Conservation (phyloP, 2,329 filamentous ascomycete genomes). For the Fusarium longipes region DNA sequence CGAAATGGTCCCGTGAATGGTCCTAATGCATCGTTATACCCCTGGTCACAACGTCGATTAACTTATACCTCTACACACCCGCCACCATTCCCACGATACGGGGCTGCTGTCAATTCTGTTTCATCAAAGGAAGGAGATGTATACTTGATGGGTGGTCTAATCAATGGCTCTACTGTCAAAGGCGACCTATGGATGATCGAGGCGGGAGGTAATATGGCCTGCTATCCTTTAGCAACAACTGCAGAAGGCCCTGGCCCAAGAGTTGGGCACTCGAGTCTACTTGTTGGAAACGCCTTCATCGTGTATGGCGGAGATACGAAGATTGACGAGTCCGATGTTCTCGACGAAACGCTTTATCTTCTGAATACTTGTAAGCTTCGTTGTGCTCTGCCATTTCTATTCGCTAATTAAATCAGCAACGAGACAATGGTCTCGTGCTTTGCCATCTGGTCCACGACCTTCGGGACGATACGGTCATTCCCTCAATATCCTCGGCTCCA, state of each 20-base stretch:
- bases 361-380: constrained; percentile 89
- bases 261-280: constrained; percentile 91
- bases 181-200: constrained; percentile 99
- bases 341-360: constrained; percentile 96
- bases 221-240: constrained; percentile 90
- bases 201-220: constrained; percentile 85
- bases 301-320: constrained; percentile 99
- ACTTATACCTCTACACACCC: constrained; percentile 85
- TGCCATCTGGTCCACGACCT: constrained; percentile 86
- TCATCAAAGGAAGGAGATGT: constrained; percentile 97
- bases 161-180: constrained; percentile 95
- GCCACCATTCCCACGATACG: constrained; percentile 95
- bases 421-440: constrained; percentile 95
- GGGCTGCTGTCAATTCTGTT: constrained; percentile 91
- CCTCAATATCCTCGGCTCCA: constrained; percentile 94
- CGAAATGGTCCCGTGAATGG: constrained; percentile 65
- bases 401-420: constrained; percentile 71
- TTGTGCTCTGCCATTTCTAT: neutral
- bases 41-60: constrained; percentile 91
- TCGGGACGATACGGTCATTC: constrained; percentile 96
- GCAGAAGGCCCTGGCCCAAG: constrained; percentile 94
- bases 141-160: constrained; percentile 96
- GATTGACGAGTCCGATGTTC: constrained; percentile 87
- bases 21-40: constrained; percentile 85
- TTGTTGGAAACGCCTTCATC: constrained; percentile 98